phyloP scores from a whole-genome alignment of 176 grass and related monocot genomes.

The sorghum (Sorghum bicolor) region Sorghum_bicolor_NCBIv3 NC_012874.2:3039501-3040000 shows the following conservation, averaged over 20 bases:
- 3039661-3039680: constrained; percentile 14
- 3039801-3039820: constrained; percentile 42
- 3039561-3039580: constrained; percentile 25
- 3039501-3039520: constrained; percentile 10
- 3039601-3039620: constrained; percentile 38
- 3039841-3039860: constrained; percentile 63
- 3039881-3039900: background rate
- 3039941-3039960: background rate
- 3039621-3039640: constrained; percentile 49
- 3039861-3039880: too few species aligned
- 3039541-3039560: constrained; percentile 41
- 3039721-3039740: constrained; percentile 40
- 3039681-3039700: constrained; percentile 23
- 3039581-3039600: constrained; percentile 44
- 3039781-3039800: constrained; percentile 28
- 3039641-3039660: constrained; percentile 35
- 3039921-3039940: background rate
- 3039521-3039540: constrained; percentile 40
- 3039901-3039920: background rate
- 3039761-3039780: constrained; percentile 30
- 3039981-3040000: background rate
- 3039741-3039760: constrained; percentile 22
- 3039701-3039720: background rate
- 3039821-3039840: constrained; percentile 63
- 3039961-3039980: background rate